These are phyloP conservation scores for Haplosporangium gracile DNA, from an alignment of 192 early-diverging fungal genomes.

Conservation along the genomic window DNA sequence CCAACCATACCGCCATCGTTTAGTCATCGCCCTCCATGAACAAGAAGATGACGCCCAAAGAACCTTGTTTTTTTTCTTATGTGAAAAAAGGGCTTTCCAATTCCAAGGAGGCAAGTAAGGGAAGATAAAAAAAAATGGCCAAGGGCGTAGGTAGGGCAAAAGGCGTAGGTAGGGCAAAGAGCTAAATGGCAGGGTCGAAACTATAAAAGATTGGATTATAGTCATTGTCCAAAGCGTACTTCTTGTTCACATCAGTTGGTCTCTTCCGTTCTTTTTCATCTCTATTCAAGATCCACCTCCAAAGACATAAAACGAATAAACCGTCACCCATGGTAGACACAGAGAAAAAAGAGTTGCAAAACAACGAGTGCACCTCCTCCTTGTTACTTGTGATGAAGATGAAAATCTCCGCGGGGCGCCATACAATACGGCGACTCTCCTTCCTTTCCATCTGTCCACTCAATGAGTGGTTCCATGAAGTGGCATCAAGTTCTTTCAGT, in stretches of 20 bases:
- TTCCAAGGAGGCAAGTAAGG: not conserved
- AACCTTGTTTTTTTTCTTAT: not conserved
- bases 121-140: too few relatives aligned
- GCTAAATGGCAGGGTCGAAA: not conserved
- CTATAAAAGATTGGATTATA: not conserved
- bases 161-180: not conserved
- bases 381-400: too few relatives aligned
- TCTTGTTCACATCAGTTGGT: not conserved
- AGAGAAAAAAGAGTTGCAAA: too few relatives aligned
- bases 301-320: too few relatives aligned
- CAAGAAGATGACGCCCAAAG: not conserved
- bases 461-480: not conserved
- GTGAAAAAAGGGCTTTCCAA: not conserved
- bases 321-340: too few relatives aligned
- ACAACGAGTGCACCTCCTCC: too few relatives aligned
- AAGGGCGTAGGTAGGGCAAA: not conserved
- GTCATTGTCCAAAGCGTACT: not conserved
- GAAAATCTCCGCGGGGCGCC: too few relatives aligned
- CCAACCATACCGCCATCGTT: not conserved
- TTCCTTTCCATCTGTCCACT: not conserved
- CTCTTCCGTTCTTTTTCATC: not conserved
- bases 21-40: not conserved
- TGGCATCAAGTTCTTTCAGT: not conserved
- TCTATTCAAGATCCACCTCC: not conserved
- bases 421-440: not conserved